These are phyloP conservation scores for Viola pubescens DNA, from an alignment of 441 rosid species.

Conservation along the genomic window DNA sequence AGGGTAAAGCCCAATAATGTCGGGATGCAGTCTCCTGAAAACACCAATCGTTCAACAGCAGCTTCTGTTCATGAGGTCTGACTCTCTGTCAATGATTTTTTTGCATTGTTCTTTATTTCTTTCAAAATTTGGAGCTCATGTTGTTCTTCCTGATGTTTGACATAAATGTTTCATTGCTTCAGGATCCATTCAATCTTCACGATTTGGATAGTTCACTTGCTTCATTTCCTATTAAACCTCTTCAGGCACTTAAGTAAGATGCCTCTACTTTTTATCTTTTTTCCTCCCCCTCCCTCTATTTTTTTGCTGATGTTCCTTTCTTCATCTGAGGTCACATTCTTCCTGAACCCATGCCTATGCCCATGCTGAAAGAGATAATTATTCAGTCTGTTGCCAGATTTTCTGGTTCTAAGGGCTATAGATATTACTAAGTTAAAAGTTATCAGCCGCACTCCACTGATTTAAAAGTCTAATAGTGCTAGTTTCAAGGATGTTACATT, in stretches of 20 bases:
- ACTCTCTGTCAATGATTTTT: conserved; percentile 14
- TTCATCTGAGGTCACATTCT: not conserved
- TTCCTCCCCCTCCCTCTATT: not conserved
- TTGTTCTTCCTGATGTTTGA: conserved; percentile 19
- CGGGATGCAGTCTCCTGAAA: conserved; percentile 39
- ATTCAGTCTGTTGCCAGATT: no score
- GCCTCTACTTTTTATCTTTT: conserved; percentile 7
- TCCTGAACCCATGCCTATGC: no score
- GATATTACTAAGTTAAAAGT: no score
- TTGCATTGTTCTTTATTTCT: conserved; percentile 7
- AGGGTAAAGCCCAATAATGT: conserved; percentile 31
- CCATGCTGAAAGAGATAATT: no score
- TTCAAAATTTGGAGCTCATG: not conserved
- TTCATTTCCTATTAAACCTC: conserved; percentile 79
- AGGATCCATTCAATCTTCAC: conserved; percentile 57
- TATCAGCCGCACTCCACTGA: no score
- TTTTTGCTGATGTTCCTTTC: not conserved
- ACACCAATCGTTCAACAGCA: conserved; percentile 39
- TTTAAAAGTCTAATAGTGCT: no score
- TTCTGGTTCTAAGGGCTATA: no score
- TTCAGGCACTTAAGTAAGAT: conserved; percentile 78
- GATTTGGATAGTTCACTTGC: conserved; percentile 75
- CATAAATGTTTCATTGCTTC: conserved; percentile 24
- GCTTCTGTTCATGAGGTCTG: conserved; percentile 54
- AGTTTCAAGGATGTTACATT: no score